Evolutionary conservation across 2,329 filamentous ascomycete genomes (phyloP).

Genomic region (Botryotinia calthae): DNA sequence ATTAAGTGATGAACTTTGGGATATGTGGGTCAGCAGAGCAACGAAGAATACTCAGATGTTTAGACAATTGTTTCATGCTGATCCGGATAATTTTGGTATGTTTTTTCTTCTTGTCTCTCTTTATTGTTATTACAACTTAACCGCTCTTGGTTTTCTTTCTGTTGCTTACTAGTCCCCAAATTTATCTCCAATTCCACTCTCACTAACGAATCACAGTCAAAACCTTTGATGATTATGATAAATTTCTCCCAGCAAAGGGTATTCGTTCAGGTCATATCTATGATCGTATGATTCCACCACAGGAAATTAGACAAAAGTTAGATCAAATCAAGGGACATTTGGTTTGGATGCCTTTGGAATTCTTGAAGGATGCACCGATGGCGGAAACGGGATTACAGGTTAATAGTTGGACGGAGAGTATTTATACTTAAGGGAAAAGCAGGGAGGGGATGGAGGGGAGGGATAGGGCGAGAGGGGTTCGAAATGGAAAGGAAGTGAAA

Average conservation of each 20-base stretch:
- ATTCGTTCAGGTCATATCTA: constrained; percentile 85
- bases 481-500: too few relatives aligned
- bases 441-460: too few relatives aligned
- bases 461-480: not conserved
- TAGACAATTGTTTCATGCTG: constrained; percentile 78
- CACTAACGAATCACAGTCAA: constrained; percentile 54
- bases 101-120: constrained; percentile 12
- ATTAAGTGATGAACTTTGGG: constrained; percentile 62
- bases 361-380: constrained; percentile 81
- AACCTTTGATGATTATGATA: constrained; percentile 86
- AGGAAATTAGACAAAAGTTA: constrained; percentile 72
- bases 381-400: constrained; percentile 75
- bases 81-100: constrained; percentile 81
- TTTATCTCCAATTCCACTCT: not conserved
- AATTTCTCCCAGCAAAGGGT: constrained; percentile 66
- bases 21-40: constrained; percentile 67
- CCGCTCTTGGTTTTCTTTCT: not conserved
- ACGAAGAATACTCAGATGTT: constrained; percentile 72
- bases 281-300: constrained; percentile 70
- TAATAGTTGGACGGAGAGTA: constrained; percentile 82
- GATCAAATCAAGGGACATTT: constrained; percentile 82
- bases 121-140: too few relatives aligned
- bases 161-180: too few relatives aligned
- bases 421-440: constrained; percentile 59
- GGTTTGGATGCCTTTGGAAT: constrained; percentile 93